Base-by-base conservation (phyloP, 192 early-diverging fungal genomes). In the Coemansia sp. region DNA sequence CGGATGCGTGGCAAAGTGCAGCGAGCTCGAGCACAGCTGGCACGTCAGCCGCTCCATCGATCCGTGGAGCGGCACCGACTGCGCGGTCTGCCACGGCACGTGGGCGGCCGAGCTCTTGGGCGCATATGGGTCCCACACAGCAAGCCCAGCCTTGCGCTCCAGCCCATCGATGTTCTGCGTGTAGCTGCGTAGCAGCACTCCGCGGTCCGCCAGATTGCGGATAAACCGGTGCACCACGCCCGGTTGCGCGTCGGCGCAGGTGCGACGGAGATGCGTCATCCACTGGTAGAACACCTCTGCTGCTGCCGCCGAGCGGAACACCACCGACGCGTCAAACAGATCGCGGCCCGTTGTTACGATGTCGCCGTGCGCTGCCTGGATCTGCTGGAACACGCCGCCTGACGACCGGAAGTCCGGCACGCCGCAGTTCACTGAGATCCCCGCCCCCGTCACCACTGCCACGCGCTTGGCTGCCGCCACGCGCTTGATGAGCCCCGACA, bases 101-200 rank as follows among this genome's bases (percentile, higher is more conserved):
- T 78, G 53, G 5, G 19, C 50, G 32, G 54, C 25, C 12, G 61
- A 49, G 22, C 20, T 59, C 14, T 66, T 57, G 14, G 39, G 11
- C 11, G 56, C 63, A 61, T 75, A 68, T 8, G 74, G 82, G 61
- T 78, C 74, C 71, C 73, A 84, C n/a, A 87, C 85, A 2, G 77
- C 67, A 62, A 94, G 77, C 12, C 90, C 88, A 0, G 92, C 85
- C 10, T 87, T 86, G 54, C 86, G 84, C 74, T 99, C 96, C 7
- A 99, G 85, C 54, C 93, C 91, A 68, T 99, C 97, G 66, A 99
- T 98, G 77, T 99, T 99, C 81, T 96, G 97, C 22, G 97, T 98
- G 72, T 99, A 99, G 79, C 93, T 94, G 17, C 97, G 85, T 16
- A 92, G 71, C 20, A 99, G 81, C 72, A 88, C 83, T 43, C 92